These are phyloP conservation scores for Camelina neglecta DNA, from an alignment of 345 rosid genomes.

Conservation along the genomic window DNA sequence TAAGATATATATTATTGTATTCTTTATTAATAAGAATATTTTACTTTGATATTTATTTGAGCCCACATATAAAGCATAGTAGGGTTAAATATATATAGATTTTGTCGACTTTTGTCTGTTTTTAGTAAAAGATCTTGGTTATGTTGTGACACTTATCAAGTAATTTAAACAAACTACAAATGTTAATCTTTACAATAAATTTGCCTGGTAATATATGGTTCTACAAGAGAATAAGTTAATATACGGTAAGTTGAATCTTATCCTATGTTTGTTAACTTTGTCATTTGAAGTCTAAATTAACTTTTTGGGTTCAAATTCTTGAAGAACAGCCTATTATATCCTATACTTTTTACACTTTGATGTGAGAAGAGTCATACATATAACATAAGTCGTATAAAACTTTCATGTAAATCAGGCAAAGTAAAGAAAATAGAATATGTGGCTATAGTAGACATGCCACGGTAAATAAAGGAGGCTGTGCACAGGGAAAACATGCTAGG, in stretches of 20 bases:
- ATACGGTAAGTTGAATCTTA: not conserved
- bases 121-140: too few species aligned
- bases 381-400: not conserved
- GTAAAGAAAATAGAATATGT: not conserved
- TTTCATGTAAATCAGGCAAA: not conserved
- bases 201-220: not conserved
- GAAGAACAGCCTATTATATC: not conserved
- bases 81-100: not conserved
- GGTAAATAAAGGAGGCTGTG: slow-evolving; percentile 38
- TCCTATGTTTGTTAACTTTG: not conserved
- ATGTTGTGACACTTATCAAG: not conserved
- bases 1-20: not conserved
- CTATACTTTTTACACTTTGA: not conserved
- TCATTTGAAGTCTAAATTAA: not conserved
- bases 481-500: slow-evolving; percentile 13
- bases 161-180: not conserved
- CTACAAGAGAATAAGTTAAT: not conserved
- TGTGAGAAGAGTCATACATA: not conserved
- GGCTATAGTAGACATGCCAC: not conserved
- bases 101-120: not conserved
- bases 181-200: not conserved
- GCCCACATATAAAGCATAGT: not conserved
- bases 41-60: not conserved
- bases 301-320: too few species aligned
- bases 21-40: not conserved